Base-by-base conservation (phyloP, 129 eudicot species). In the Deinandra increscens region DNA sequence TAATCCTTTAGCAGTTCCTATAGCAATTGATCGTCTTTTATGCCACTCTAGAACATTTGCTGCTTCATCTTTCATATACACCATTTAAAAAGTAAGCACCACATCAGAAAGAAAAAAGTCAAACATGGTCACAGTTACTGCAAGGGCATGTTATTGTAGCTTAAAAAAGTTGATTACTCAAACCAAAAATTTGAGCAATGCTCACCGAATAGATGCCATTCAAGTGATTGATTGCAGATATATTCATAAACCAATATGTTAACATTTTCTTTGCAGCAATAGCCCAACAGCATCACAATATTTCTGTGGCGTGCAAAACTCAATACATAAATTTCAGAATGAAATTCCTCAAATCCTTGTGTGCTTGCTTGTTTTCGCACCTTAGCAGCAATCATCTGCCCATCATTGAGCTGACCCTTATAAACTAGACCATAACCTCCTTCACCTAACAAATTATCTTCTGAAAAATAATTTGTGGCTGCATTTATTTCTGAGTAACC, bases 391-490 rank as follows among this genome's bases (percentile, higher is more conserved):
- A 89, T 84, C 41, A 68, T 71, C 61, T 89, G 96, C 58, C 96
- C 96, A 67, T 86, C 89, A 37, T 78, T 80, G 34, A 89, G 87
- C 66, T 66, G 64, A 77, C 96, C 96, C 81, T 86, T 86, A 67
- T 89, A 86, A 66, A 89, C 96, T 62, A 71, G 73, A 65, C 96
- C 96, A 80, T 89, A 89, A 65, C 96, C 96, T 63, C 96, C 96
- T 80, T 89, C 96, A 65, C 96, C 96, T 72, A 89, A 73, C 63
- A 89, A 73, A 73, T 84, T 86, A 26, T 84, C 80, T n/a, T 54
- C 22, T 5, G 96, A 84, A 78, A 89, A 89, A 78, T 78, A 74
- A 15, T 81, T 69, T 33, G 96, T 89, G 14, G 96, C 96, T 22
- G 71, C 88, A 64, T 89, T 86, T 69, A 89, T 83, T 79, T 89